Evolutionary conservation across 208 protist genomes (phyloP).

Genomic region (Trypanosoma platydactyli): DNA sequence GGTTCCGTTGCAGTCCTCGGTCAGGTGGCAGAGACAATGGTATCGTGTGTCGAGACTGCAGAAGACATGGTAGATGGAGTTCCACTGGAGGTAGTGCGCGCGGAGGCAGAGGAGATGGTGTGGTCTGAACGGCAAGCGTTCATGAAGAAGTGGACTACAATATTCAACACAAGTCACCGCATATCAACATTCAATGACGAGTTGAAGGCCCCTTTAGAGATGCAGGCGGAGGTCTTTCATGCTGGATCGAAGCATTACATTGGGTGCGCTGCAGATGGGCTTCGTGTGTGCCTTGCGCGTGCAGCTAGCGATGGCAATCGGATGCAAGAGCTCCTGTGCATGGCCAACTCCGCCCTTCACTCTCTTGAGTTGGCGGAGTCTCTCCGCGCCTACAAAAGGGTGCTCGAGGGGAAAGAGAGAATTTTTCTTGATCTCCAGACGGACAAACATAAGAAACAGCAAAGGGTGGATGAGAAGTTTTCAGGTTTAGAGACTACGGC

Average conservation of each 20-base stretch:
- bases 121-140: constrained; percentile 24
- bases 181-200: constrained; percentile 4
- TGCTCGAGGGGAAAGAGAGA: constrained; percentile 5
- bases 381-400: constrained; percentile 9
- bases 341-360: constrained; percentile 32
- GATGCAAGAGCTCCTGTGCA: constrained; percentile 25
- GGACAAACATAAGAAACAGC: background rate
- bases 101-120: constrained; percentile 24
- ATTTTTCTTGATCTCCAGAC: background rate
- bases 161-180: constrained; percentile 4
- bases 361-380: constrained; percentile 24
- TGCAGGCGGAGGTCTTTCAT: constrained; percentile 5
- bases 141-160: constrained; percentile 21
- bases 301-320: constrained; percentile 16
- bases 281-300: constrained; percentile 34
- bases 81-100: constrained; percentile 16
- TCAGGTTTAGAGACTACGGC: background rate
- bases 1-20: constrained; percentile 12
- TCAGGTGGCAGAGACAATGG: constrained; percentile 27
- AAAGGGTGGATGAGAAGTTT: background rate
- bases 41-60: constrained; percentile 28
- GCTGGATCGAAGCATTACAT: constrained; percentile 18
- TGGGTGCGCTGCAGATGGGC: constrained; percentile 14
- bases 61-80: constrained; percentile 31
- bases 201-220: background rate